Percentiles rank a stretch among this genome's conserved stretches.
Conservation (phyloP, 1,139 yeast genomes). For the Protomyces inouyei region DNA sequence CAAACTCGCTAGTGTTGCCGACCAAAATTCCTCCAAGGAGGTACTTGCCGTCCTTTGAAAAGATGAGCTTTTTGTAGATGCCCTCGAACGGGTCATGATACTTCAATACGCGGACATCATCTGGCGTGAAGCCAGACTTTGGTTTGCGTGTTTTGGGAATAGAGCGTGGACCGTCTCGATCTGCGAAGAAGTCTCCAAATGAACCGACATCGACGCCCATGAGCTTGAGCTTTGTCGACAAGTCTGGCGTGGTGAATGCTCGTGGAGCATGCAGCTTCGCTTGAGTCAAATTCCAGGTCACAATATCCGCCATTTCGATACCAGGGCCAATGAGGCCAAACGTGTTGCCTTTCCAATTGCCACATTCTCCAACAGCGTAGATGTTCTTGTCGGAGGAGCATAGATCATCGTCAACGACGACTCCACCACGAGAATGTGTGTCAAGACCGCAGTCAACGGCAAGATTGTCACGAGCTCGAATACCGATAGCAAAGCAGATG, state of each 20-base stretch:
- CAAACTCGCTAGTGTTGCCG: slow-evolving; percentile 39
- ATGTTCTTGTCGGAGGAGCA: slow-evolving; percentile 37
- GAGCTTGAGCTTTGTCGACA: slow-evolving; percentile 40
- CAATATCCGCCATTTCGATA: slow-evolving; percentile 40
- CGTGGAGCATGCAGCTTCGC: slow-evolving; percentile 38
- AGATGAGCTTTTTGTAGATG: slow-evolving; percentile 39
- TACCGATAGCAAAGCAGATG: slow-evolving; percentile 40
- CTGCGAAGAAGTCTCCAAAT: slow-evolving; percentile 42
- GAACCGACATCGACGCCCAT: slow-evolving; percentile 43
- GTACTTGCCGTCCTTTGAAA: slow-evolving; percentile 40
- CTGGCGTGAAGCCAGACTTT: slow-evolving; percentile 31
- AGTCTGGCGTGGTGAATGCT: slow-evolving; percentile 38
- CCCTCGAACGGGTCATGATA: slow-evolving; percentile 40
- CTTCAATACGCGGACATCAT: slow-evolving; percentile 35
- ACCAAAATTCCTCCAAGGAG: slow-evolving; percentile 41
- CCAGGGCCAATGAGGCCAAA: slow-evolving; percentile 42
- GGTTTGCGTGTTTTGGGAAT: slow-evolving; percentile 34
- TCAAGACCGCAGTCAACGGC: slow-evolving; percentile 35
- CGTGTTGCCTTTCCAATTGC: slow-evolving; percentile 41
- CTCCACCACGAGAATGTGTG: slow-evolving; percentile 37
- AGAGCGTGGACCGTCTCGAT: slow-evolving; percentile 39
- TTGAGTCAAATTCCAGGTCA: slow-evolving; percentile 40
- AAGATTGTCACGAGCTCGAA: slow-evolving; percentile 41
- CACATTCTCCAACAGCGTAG: slow-evolving; percentile 42
- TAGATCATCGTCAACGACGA: slow-evolving; percentile 37